Percentiles rank a stretch among this genome's conserved stretches.
Evolutionary conservation across 495 filamentous ascomycete genomes (phyloP).

Genomic region (Amniculicola lignicola): DNA sequence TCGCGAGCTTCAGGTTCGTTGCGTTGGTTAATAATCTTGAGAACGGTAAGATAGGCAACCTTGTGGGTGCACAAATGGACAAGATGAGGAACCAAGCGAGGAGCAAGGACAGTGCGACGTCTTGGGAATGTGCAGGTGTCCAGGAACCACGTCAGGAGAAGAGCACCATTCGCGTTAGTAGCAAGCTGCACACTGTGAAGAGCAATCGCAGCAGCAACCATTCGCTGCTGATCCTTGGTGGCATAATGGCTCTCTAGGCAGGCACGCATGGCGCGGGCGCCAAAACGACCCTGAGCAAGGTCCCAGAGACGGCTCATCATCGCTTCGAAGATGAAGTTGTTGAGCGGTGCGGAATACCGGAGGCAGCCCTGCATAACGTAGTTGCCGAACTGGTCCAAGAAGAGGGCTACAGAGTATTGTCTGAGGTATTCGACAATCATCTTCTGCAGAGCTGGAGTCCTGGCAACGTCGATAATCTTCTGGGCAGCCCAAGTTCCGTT

Average conservation of each 20-base stretch:
- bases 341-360: slow-evolving; percentile 81
- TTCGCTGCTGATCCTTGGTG: slow-evolving; percentile 89
- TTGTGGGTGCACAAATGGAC: slow-evolving; percentile 98
- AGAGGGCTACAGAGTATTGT: slow-evolving; percentile 81
- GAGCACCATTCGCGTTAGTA: slow-evolving; percentile 91
- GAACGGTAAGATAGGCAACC: slow-evolving; percentile 92
- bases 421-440: slow-evolving; percentile 79
- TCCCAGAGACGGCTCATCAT: slow-evolving; percentile 97
- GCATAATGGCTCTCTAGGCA: slow-evolving; percentile 95
- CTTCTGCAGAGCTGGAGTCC: slow-evolving; percentile 76
- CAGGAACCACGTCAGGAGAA: slow-evolving; percentile 95
- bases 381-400: slow-evolving; percentile 97
- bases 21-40: slow-evolving; percentile 98
- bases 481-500: slow-evolving; percentile 99
- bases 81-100: slow-evolving; percentile 89
- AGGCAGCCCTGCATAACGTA: slow-evolving; percentile 96
- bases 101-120: slow-evolving; percentile 86
- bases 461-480: slow-evolving; percentile 96
- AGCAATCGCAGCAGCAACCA: slow-evolving; percentile 91
- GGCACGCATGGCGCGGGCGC: slow-evolving; percentile 92
- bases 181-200: slow-evolving; percentile 95
- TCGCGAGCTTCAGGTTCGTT: slow-evolving; percentile 93
- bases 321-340: slow-evolving; percentile 95
- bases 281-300: slow-evolving; percentile 86
- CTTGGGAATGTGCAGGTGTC: slow-evolving; percentile 96